These are phyloP conservation scores for Hemerocallis citrina DNA, from an alignment of 106 monocot genomes.

Conservation along the genomic window DNA sequence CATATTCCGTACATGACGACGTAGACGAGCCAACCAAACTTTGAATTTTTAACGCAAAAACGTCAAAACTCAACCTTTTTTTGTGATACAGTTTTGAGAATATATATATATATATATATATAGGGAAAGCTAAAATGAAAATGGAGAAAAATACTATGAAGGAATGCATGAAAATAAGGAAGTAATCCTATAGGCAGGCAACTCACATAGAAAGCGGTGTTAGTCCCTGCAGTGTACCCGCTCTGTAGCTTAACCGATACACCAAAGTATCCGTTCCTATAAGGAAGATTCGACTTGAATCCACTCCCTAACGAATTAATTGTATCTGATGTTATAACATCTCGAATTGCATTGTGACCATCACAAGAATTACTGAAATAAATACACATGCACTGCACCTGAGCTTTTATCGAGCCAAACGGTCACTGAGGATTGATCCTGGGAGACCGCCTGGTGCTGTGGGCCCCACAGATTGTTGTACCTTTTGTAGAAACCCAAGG, in stretches of 20 bases:
- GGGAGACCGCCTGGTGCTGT: constrained; percentile 31
- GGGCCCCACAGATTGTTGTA: constrained; percentile 44
- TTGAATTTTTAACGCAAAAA: no score
- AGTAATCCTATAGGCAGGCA: no score
- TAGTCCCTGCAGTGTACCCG: constrained; percentile 79
- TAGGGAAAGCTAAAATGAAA: no score
- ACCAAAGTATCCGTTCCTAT: constrained; percentile 52
- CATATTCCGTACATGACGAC: no score
- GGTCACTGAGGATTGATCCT: constrained; percentile 32
- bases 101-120: no score
- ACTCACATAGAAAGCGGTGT: constrained; percentile 65
- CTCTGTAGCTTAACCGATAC: constrained; percentile 56
- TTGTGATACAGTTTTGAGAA: no score
- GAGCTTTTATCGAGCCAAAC: constrained; percentile 55
- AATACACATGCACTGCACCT: constrained; percentile 11
- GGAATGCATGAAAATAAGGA: no score
- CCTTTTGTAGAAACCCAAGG: constrained; percentile 20
- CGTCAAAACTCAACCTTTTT: no score
- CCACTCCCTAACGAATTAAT: constrained; percentile 49
- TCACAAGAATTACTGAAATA: not conserved
- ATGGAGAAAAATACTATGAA: no score
- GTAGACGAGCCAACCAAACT: no score
- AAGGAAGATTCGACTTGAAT: constrained; percentile 56
- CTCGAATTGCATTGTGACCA: not conserved
- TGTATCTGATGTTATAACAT: not conserved